Conservation (phyloP, 805 yeast species). For the Tetrapisispora taiwanensis region DNA sequence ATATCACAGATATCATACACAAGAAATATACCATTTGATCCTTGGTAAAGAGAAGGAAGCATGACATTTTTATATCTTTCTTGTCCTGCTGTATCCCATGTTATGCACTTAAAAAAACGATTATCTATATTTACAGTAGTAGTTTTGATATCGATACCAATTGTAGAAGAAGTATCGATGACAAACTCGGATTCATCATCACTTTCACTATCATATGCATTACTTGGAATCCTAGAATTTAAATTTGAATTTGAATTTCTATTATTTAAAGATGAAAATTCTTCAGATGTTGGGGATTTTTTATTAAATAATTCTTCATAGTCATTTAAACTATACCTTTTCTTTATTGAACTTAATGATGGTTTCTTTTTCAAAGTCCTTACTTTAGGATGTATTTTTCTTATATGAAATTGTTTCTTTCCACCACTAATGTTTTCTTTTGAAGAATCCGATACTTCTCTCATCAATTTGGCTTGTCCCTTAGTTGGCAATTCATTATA, state of each 20-base stretch:
- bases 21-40: slow-evolving; percentile 37
- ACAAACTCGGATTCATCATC: slow-evolving; percentile 25
- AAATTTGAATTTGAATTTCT: background rate
- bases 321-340: slow-evolving; percentile 27
- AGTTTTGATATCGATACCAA: slow-evolving; percentile 40
- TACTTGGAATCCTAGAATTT: background rate
- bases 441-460: slow-evolving; percentile 1
- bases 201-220: background rate
- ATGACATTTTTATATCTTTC: slow-evolving; percentile 38
- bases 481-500: slow-evolving; percentile 30
- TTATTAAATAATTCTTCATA: slow-evolving; percentile 24
- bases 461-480: slow-evolving; percentile 9
- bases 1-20: slow-evolving; percentile 36
- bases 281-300: slow-evolving; percentile 5
- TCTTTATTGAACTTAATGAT: slow-evolving; percentile 8
- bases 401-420: background rate
- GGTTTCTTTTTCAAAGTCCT: background rate
- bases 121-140: slow-evolving; percentile 36
- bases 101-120: slow-evolving; percentile 33
- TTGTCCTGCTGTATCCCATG: slow-evolving; percentile 47
- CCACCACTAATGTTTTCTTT: slow-evolving; percentile 1
- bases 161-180: slow-evolving; percentile 32
- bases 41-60: slow-evolving; percentile 37
- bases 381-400: slow-evolving; percentile 1
- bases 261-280: background rate